A percentile compares a stretch with the other conserved stretches of the same genome.
These are phyloP conservation scores for Hymenoscyphus scutula DNA, from an alignment of 2,329 filamentous ascomycete genomes.

Conservation along the genomic window DNA sequence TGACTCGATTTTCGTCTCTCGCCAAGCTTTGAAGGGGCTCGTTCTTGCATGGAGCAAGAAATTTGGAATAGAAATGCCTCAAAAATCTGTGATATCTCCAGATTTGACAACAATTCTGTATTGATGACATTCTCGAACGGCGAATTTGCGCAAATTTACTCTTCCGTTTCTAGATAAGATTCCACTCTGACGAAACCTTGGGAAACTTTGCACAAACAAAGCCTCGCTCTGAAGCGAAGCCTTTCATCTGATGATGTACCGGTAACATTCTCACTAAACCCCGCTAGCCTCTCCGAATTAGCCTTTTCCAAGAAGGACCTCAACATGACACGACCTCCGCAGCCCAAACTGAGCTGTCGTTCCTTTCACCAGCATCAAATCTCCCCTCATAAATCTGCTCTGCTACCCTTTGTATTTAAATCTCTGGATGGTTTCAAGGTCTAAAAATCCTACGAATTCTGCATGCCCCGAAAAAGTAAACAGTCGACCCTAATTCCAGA, in stretches of 20 bases:
- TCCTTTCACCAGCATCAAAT: constrained; percentile 24
- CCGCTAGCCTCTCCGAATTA: background rate
- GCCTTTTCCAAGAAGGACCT: constrained; percentile 33
- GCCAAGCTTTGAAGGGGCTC: too few relatives aligned
- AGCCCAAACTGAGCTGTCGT: constrained; percentile 35
- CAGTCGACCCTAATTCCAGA: constrained; percentile 40
- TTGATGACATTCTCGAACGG: too few relatives aligned
- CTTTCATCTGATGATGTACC: background rate
- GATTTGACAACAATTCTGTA: too few relatives aligned
- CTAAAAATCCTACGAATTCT: constrained; percentile 44
- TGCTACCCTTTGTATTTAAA: constrained; percentile 35
- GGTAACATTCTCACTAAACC: background rate
- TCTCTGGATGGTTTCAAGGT: constrained; percentile 39
- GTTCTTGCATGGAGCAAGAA: too few relatives aligned
- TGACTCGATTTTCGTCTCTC: too few relatives aligned
- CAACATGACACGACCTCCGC: constrained; percentile 37
- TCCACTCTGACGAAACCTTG: too few relatives aligned
- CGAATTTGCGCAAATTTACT: too few relatives aligned
- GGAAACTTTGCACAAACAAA: background rate
- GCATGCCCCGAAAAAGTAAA: constrained; percentile 45
- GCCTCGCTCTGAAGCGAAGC: background rate
- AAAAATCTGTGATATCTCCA: too few relatives aligned
- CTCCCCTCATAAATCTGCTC: constrained; percentile 24
- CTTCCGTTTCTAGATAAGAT: too few relatives aligned
- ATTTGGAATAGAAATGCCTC: too few relatives aligned